Percentiles rank a stretch among this genome's conserved stretches.
phyloP scores from a whole-genome alignment of 176 grass and related monocot genomes.

The Aechmea fasciata region DNA sequence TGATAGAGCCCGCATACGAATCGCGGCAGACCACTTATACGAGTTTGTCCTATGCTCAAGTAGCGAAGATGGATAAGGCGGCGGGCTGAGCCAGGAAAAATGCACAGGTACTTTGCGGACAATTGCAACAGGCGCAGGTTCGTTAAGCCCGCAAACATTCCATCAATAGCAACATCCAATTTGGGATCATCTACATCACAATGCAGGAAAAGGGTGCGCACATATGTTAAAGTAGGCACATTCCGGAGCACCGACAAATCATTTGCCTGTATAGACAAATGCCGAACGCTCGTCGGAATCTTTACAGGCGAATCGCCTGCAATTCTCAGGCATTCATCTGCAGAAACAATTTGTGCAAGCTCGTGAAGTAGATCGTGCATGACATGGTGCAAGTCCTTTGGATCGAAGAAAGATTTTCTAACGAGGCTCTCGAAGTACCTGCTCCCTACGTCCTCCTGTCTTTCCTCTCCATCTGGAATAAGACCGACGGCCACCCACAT shows the following conservation, averaged over 20 bases:
- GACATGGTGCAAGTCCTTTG: background rate
- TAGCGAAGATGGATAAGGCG: slow-evolving; percentile 33
- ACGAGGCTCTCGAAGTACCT: slow-evolving; percentile 12
- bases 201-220: slow-evolving; percentile 24
- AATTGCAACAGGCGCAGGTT: slow-evolving; percentile 17
- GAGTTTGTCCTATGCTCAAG: slow-evolving; percentile 9
- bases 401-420: slow-evolving; percentile 23
- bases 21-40: slow-evolving; percentile 10
- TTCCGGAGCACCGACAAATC: background rate
- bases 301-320: background rate
- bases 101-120: background rate
- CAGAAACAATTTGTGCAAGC: slow-evolving; percentile 22
- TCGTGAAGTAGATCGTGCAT: slow-evolving; percentile 40
- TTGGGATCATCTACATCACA: background rate
- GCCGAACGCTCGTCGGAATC: slow-evolving; percentile 6
- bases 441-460: background rate
- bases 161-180: background rate
- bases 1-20: slow-evolving; percentile 25
- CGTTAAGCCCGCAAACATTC: slow-evolving; percentile 3
- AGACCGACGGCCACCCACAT: slow-evolving; percentile 15
- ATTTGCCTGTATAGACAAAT: slow-evolving; percentile 19
- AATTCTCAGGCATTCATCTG: slow-evolving; percentile 32
- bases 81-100: slow-evolving; percentile 12
- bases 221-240: background rate
- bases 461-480: background rate